Evolutionary conservation across 2,329 filamentous ascomycete genomes (phyloP).

Genomic region (Phymatotrichopsis omnivora): DNA sequence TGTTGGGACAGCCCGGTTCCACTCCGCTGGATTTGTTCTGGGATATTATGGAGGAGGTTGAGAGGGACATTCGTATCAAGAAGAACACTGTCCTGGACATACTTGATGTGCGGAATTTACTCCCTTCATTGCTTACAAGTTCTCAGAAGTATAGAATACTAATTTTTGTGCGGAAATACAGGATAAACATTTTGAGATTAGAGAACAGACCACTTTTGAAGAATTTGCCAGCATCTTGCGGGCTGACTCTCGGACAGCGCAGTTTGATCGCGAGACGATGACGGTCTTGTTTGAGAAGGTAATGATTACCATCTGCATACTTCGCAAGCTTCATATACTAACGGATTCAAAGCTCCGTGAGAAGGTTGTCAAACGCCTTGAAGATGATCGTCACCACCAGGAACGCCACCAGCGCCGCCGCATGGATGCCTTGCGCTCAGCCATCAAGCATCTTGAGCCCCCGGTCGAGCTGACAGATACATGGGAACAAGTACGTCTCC

Average conservation of each 20-base stretch:
- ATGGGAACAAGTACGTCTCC: slow-evolving; percentile 76
- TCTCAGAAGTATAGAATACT: too few relatives aligned
- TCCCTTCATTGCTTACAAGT: slow-evolving; percentile 6
- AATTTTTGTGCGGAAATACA: slow-evolving; percentile 35
- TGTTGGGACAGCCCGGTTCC: slow-evolving; percentile 76
- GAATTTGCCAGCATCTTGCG: slow-evolving; percentile 77
- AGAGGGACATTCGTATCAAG: slow-evolving; percentile 68
- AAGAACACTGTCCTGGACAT: slow-evolving; percentile 80
- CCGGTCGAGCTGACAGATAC: slow-evolving; percentile 67
- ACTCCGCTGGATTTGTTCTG: slow-evolving; percentile 87
- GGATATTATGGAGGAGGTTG: slow-evolving; percentile 90
- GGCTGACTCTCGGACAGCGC: slow-evolving; percentile 77
- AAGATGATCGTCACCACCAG: slow-evolving; percentile 70
- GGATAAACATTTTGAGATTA: slow-evolving; percentile 89
- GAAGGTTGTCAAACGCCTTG: slow-evolving; percentile 69
- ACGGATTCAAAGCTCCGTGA: slow-evolving; percentile 55
- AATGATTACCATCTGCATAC: slow-evolving; percentile 32
- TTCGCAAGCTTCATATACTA: slow-evolving; percentile 28
- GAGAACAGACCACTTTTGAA: slow-evolving; percentile 72
- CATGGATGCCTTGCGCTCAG: slow-evolving; percentile 71
- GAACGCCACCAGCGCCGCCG: slow-evolving; percentile 80
- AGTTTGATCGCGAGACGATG: slow-evolving; percentile 70
- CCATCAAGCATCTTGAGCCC: slow-evolving; percentile 83
- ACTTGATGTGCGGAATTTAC: slow-evolving; percentile 56
- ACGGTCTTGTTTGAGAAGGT: slow-evolving; percentile 74